Conservation (phyloP, 2,329 filamentous ascomycete genomes). For the Davidsoniella virescens region DNA sequence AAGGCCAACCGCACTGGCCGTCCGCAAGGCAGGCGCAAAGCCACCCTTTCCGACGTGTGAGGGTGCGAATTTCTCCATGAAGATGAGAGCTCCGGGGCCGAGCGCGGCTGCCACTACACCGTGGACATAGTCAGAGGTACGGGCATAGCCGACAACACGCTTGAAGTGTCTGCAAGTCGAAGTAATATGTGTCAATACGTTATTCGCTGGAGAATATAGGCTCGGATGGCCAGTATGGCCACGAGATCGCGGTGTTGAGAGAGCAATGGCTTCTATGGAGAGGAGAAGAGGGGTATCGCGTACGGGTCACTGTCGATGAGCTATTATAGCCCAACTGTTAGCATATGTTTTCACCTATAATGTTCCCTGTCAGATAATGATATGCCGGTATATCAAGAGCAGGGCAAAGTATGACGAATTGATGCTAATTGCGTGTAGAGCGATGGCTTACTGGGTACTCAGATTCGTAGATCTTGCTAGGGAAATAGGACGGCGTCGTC, state of each 20-base stretch:
- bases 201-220: not conserved
- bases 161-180: constrained; percentile 56
- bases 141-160: constrained; percentile 76
- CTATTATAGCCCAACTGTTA: constrained; percentile 32
- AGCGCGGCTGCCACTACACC: constrained; percentile 53
- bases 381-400: too few species aligned
- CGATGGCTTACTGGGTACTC: constrained; percentile 63
- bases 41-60: constrained; percentile 71
- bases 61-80: constrained; percentile 72
- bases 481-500: constrained; percentile 9
- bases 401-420: not conserved
- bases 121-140: constrained; percentile 64
- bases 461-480: constrained; percentile 60
- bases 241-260: too few species aligned
- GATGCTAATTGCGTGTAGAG: constrained; percentile 15
- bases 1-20: constrained; percentile 55
- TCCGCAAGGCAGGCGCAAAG: constrained; percentile 68
- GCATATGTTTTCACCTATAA: not conserved
- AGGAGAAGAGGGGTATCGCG: constrained; percentile 20
- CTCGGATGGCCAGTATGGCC: not conserved
- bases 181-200: not conserved
- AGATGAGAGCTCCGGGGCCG: constrained; percentile 56
- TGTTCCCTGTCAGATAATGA: not conserved
- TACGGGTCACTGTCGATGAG: constrained; percentile 99
- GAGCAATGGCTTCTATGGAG: not conserved